Base-by-base conservation (phyloP, 164 flowering plant genomes). In the Aristolochia contorta region DNA sequence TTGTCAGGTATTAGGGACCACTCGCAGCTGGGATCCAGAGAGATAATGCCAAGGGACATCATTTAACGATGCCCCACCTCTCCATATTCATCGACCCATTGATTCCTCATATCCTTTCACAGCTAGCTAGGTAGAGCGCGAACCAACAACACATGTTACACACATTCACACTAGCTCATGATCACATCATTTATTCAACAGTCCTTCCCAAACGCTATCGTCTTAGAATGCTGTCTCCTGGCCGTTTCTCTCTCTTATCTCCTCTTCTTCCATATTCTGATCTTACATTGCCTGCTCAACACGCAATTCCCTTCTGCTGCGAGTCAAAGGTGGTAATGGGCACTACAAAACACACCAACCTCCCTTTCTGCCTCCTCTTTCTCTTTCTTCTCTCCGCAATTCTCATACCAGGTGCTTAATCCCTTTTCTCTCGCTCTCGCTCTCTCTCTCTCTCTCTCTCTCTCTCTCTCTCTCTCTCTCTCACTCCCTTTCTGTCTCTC, bases 381-480 rank as follows among this genome's bases (percentile, higher is more conserved):
- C 56, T 65, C 74, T 32, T 55, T 25, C 51, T 69, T 54, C 21
- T 70, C 47, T 16, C 57, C 50, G 64, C 62, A 33, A 19, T 58
- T 50, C 23, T 62, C 24, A 50, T 57, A 33, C 67, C 67, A 77
- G 80, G 80, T 37, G n/a, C n/a, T n/a, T n/a, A n/a, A n/a, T n/a
- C n/a, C 53, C n/a, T 21, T 48, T 25, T 46, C 54, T 32, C 24
- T 49, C 47, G 1, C 22, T 16, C 21, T 27, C 37, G 20, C 0
- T 14, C 21, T 16, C 6, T 6, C 19, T 32, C 32, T 20, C 18
- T 57, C 13, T 16, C 47, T 18, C 2, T 41, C 10, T 30, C 16
- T 55, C 41, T n/a, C n/a, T 46, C 54, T 32, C 24, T 49, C 47
- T 4, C 22, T 16, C 21, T 27, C 37, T 33, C 0, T 14, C 21